A percentile compares a stretch with the other conserved stretches of the same genome.
These are phyloP conservation scores for Malassezia sympodialis DNA, from an alignment of 1,284 basidiomycete genomes.

Conservation along the genomic window DNA sequence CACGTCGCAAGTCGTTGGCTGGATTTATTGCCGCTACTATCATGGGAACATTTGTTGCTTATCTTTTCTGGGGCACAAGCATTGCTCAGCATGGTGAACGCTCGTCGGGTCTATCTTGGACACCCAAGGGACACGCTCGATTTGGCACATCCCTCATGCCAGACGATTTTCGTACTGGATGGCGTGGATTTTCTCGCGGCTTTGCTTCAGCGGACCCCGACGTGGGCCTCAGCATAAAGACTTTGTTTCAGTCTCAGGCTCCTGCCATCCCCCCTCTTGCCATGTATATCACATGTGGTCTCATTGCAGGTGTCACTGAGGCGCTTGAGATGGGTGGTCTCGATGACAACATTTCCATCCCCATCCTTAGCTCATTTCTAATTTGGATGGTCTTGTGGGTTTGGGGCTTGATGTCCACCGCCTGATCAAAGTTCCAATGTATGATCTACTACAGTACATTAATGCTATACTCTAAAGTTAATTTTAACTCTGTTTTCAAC, in stretches of 20 bases:
- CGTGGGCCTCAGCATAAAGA: neutral
- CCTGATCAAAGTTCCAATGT: neutral
- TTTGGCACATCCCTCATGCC: slow-evolving; percentile 30
- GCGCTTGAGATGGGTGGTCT: slow-evolving; percentile 64
- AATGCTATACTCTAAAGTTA: neutral
- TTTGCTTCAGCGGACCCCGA: slow-evolving; percentile 17
- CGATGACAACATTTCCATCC: slow-evolving; percentile 88
- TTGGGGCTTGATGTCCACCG: slow-evolving; percentile 25
- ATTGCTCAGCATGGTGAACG: slow-evolving; percentile 31
- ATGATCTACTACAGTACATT: neutral
- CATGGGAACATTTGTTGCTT: slow-evolving; percentile 64
- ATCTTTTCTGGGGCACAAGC: slow-evolving; percentile 63
- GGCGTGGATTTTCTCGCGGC: slow-evolving; percentile 24
- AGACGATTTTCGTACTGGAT: slow-evolving; percentile 25
- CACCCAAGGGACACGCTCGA: slow-evolving; percentile 7
- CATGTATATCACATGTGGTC: slow-evolving; percentile 30
- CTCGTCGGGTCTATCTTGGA: slow-evolving; percentile 35
- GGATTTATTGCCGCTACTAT: slow-evolving; percentile 76
- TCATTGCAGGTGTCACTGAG: slow-evolving; percentile 49
- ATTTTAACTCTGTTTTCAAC: neutral
- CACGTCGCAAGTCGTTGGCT: slow-evolving; percentile 73
- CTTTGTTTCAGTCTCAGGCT: neutral
- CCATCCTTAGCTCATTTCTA: slow-evolving; percentile 75
- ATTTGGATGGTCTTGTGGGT: slow-evolving; percentile 53
- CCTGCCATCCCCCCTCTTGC: slow-evolving; percentile 32